phyloP scores from a whole-genome alignment of 2,329 filamentous ascomycete genomes.

The Fusarium napiforme region DNA sequence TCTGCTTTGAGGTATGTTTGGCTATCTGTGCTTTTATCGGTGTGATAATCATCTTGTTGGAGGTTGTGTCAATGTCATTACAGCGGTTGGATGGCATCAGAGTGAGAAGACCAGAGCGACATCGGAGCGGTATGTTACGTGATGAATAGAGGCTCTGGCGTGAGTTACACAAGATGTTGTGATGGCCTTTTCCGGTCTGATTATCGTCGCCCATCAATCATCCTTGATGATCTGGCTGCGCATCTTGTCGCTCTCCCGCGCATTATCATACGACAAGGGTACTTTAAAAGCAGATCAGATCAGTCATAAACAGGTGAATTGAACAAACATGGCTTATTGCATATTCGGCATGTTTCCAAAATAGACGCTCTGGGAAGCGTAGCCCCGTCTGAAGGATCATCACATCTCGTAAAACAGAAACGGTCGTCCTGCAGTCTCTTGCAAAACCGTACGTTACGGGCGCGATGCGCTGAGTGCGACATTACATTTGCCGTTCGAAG shows the following conservation, averaged over 20 bases:
- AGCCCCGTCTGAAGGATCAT: not conserved
- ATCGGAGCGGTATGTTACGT: constrained; percentile 13
- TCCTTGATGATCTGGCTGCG: not conserved
- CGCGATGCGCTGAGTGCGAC: constrained; percentile 6
- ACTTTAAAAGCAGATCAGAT: not conserved
- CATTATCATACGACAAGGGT: constrained; percentile 29
- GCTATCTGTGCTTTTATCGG: constrained; percentile 9
- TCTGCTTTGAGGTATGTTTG: constrained; percentile 20
- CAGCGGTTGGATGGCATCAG: not conserved
- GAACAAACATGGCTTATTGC: constrained; percentile 7
- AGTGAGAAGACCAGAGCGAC: not conserved
- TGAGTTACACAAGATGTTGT: constrained; percentile 25
- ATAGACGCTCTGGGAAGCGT: constrained; percentile 2
- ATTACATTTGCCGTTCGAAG: not conserved
- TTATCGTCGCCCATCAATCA: not conserved
- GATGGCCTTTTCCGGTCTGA: not conserved
- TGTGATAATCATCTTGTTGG: not conserved
- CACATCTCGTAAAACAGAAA: constrained; percentile 12
- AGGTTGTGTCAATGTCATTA: constrained; percentile 27
- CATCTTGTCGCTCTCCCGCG: constrained; percentile 20
- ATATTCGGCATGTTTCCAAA: constrained; percentile 16
- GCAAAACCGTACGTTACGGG: constrained; percentile 6
- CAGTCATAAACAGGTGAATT: not conserved
- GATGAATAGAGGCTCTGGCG: constrained; percentile 16
- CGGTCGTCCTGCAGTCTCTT: constrained; percentile 6